Evolutionary conservation across 352 stramenopile genomes (phyloP).

Genomic region (Globisporangium viniferum): DNA sequence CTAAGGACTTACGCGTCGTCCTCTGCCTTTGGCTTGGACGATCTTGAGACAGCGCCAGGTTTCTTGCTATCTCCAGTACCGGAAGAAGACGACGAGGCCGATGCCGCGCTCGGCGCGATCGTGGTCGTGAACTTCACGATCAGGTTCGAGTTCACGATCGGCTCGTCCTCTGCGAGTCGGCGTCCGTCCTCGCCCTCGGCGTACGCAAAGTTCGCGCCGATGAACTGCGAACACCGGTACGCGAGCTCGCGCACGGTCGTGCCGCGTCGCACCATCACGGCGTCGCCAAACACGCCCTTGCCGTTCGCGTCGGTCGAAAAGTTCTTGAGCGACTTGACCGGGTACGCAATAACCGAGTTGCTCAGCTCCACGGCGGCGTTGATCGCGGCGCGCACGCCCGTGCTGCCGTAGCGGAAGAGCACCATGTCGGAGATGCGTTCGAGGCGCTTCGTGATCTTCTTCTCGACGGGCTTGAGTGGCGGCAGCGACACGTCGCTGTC

Average conservation of each 20-base stretch:
- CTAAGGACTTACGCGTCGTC: slow-evolving; percentile 19
- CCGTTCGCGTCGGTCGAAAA: slow-evolving; percentile 62
- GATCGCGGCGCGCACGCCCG: slow-evolving; percentile 82
- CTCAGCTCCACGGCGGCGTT: slow-evolving; percentile 82
- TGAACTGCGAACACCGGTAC: slow-evolving; percentile 58
- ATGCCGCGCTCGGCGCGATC: slow-evolving; percentile 30
- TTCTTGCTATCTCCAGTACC: slow-evolving; percentile 40
- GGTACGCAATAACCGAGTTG: slow-evolving; percentile 82
- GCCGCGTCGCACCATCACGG: slow-evolving; percentile 67
- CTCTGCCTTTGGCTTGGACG: slow-evolving; percentile 23
- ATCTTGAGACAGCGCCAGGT: slow-evolving; percentile 14
- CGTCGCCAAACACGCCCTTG: slow-evolving; percentile 77
- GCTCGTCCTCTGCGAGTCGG: slow-evolving; percentile 68
- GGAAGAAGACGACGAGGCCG: slow-evolving; percentile 4
- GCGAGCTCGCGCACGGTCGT: slow-evolving; percentile 81
- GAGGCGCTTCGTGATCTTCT: slow-evolving; percentile 77
- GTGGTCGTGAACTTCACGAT: slow-evolving; percentile 82
- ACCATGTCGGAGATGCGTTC: slow-evolving; percentile 90
- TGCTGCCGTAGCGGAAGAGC: slow-evolving; percentile 85
- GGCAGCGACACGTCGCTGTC: slow-evolving; percentile 17
- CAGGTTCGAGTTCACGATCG: slow-evolving; percentile 50
- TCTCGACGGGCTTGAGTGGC: slow-evolving; percentile 64
- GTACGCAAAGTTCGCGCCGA: slow-evolving; percentile 76
- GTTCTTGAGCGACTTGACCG: slow-evolving; percentile 85
- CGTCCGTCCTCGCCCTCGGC: slow-evolving; percentile 79